Conservation (phyloP, 108 stramenopile species). For the Cyclotella baltica region DNA sequence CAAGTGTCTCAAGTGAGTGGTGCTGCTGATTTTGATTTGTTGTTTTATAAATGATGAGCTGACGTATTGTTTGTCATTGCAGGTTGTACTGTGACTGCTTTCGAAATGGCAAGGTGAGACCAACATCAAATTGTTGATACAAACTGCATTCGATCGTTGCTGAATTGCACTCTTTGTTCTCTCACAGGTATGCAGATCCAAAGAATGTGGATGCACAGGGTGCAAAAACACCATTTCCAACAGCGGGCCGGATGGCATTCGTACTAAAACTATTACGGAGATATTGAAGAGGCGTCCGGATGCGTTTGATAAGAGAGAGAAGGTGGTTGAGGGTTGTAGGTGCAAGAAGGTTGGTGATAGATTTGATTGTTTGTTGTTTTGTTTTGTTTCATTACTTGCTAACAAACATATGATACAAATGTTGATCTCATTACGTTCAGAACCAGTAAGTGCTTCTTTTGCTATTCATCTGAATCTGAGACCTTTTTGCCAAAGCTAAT, state of each 20-base stretch:
- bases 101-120: constrained; percentile 43
- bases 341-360: constrained; percentile 71
- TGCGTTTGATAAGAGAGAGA: constrained; percentile 64
- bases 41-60: not conserved
- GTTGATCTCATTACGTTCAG: constrained; percentile 14
- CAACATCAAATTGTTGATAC: not conserved
- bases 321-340: constrained; percentile 55
- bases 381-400: no score
- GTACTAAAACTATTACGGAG: constrained; percentile 57
- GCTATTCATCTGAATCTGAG: no score
- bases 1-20: constrained; percentile 43
- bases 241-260: constrained; percentile 43
- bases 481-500: no score
- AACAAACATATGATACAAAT: no score
- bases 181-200: constrained; percentile 50
- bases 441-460: not conserved
- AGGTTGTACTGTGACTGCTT: constrained; percentile 83
- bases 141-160: constrained; percentile 2
- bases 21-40: not conserved
- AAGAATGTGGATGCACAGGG: constrained; percentile 56
- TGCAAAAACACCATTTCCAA: constrained; percentile 61
- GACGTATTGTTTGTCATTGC: not conserved
- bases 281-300: constrained; percentile 57
- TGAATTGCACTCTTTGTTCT: not conserved
- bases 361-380: no score